Evolutionary conservation across 1,139 yeast genomes (phyloP), one percentile per base, ranked within the genome.

Genomic region (Dujonia santamariae): DNA sequence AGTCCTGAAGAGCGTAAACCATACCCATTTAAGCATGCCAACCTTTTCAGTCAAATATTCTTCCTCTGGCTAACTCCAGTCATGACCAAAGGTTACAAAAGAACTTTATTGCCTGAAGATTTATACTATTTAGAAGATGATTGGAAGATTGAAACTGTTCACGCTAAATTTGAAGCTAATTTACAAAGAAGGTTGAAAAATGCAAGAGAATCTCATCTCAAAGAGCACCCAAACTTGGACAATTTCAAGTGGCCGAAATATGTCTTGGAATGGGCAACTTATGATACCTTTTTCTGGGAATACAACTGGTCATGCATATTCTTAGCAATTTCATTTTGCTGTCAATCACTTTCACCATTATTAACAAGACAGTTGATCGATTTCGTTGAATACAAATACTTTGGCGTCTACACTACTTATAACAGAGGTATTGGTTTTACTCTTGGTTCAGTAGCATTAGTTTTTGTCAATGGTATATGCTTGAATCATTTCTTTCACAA

Each of bases 11-110:
- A 68, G 34, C 48, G 75, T 27, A 46, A 46, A 23, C 45, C 50
- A 2, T 68, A 65, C 42, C 73, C 72, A 4, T 65, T 71, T 69
- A 53, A 54, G 28, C 37, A 30, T 7, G 45, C 56, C 9, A 59
- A 56, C 37, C 31, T 43, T 4, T 25, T 63, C 15, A 49, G 45
- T 30, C 54, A 62, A 40, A 45, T 61, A 21, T 49, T 66, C 3
- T 68, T 68, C 41, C 54, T 53, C 52, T 68, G 75, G 75, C 50
- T 68, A 37, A 54, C 58, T 54, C 73, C 74, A 8, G 52, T 67
- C 8, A 46, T 68, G 39, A 43, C 48, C 25, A 64, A 60, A 40
- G 75, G 75, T 11, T 69, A 68, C 47, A 62, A 63, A 41, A 50
- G 75, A 37, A 67, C 73, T 2, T 56, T 69, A 40, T 53, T 54